Conservation (phyloP, 2,329 filamentous ascomycete genomes). For the Fusarium tjaetaba region DNA sequence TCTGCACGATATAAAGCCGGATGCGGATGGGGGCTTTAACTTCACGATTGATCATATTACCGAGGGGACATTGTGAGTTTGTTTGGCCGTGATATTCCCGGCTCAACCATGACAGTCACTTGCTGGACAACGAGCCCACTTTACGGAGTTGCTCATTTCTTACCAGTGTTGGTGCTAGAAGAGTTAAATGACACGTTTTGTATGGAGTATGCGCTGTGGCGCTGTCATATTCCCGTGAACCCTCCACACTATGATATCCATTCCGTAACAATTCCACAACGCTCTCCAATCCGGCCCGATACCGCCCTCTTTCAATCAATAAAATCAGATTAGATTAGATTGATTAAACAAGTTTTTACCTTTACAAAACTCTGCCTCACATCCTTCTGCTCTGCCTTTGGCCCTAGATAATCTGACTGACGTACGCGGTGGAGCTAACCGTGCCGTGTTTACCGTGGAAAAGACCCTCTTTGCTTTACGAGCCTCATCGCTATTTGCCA, state of each 20-base stretch:
- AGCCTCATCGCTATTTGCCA: neutral
- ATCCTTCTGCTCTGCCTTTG: neutral
- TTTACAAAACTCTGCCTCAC: neutral
- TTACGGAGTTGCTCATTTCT: neutral
- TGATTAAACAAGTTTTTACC: neutral
- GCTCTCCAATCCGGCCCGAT: neutral
- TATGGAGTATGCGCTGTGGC: neutral
- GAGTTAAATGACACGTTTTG: neutral
- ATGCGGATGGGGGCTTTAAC: neutral
- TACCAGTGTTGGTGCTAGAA: neutral
- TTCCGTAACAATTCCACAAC: neutral
- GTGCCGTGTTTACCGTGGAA: slow-evolving; percentile 21
- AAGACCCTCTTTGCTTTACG: neutral
- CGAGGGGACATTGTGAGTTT: neutral
- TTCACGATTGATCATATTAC: neutral
- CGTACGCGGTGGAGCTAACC: slow-evolving; percentile 5
- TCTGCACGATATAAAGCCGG: neutral
- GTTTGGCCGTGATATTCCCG: neutral
- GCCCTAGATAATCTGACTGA: slow-evolving; percentile 5
- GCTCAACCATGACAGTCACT: neutral
- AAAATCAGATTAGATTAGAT: slow-evolving; percentile 40
- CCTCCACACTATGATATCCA: neutral
- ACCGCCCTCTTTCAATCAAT: neutral
- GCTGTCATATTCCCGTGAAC: neutral
- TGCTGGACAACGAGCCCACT: neutral